Percentiles rank a stretch among this genome's conserved stretches.
phyloP scores from a whole-genome alignment of 164 flowering plant species.

The Cinnamomum chago region DNA sequence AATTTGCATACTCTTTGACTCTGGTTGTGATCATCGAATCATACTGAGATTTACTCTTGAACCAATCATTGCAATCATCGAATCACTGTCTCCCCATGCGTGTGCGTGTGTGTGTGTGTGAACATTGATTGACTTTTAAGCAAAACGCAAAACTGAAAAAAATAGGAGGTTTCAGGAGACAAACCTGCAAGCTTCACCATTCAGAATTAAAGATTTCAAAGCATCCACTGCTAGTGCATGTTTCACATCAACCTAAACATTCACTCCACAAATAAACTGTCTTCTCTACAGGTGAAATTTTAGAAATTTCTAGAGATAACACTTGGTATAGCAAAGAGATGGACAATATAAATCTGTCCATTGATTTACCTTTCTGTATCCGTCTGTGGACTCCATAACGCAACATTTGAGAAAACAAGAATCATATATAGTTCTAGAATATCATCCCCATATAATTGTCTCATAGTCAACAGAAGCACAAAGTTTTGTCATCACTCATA shows the following conservation, averaged over 20 bases:
- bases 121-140: not conserved
- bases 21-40: too few relatives aligned
- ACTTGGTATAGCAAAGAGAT: not conserved
- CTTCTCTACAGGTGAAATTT: not conserved
- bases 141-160: too few relatives aligned
- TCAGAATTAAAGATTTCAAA: slow-evolving; percentile 48
- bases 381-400: not conserved
- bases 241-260: slow-evolving; percentile 55
- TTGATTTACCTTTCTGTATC: not conserved
- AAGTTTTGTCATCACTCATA: too few relatives aligned
- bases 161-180: not conserved
- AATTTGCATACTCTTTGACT: too few relatives aligned
- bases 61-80: too few relatives aligned
- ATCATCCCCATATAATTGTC: too few relatives aligned
- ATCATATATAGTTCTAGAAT: too few relatives aligned
- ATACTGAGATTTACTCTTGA: too few relatives aligned
- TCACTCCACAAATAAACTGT: not conserved
- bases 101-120: too few relatives aligned
- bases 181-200: slow-evolving; percentile 78
- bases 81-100: too few relatives aligned
- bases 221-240: slow-evolving; percentile 74
- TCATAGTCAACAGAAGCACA: too few relatives aligned
- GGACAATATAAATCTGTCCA: not conserved
- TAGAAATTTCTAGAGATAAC: not conserved
- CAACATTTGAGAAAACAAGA: too few relatives aligned